Evolutionary conservation across 257 asterid genomes (phyloP), one percentile per base, ranked within the genome.

Genomic region (Salvia splendens): DNA sequence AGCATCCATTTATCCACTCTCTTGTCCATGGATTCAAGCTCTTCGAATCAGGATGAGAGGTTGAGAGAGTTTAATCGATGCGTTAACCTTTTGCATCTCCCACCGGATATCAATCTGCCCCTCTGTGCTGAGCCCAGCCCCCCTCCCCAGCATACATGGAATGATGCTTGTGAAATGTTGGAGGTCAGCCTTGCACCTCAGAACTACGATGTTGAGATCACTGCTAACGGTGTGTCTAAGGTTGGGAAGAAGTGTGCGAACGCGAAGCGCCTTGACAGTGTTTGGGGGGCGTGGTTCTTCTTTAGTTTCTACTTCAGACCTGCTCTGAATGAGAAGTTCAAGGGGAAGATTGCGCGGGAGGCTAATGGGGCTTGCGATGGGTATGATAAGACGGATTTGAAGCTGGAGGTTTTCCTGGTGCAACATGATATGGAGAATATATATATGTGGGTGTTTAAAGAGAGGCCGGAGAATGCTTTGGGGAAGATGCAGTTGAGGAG

Each of bases 391-490:
- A 67, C 70, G 4, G 78, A 74, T 68, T 17, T 74, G 66, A 67
- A 74, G 69, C 66, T 74, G 52, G 78, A 73, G 2, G 74, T 61
- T 60, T 73, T 73, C 73, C 32, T 73, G 38, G 78, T 73, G 64
- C 78, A 73, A 4, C 78, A 73, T 14, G 78, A 67, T 67, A 73
- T 67, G 78, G 78, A 73, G 56, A 73, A 73, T 52, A 73, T 73
- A 69, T 73, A 73, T n/a, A 73, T 73, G 78, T 73, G 78, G 78
- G 78, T 60, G 7, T 67, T 73, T 65, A 24, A 24, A 3, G 30
- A 24, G 30, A 24, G 30, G 30, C 30, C 30, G 30, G 30, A 24
- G 30, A 24, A 73, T 65, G 77, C 77, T 47, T 73, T 73, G 78
- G 78, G 32, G 30, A 73, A 74, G 70, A 68, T 68, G 74, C 78